These are phyloP conservation scores for Candida boleticola DNA, from an alignment of 805 yeast species.

Conservation along the genomic window DNA sequence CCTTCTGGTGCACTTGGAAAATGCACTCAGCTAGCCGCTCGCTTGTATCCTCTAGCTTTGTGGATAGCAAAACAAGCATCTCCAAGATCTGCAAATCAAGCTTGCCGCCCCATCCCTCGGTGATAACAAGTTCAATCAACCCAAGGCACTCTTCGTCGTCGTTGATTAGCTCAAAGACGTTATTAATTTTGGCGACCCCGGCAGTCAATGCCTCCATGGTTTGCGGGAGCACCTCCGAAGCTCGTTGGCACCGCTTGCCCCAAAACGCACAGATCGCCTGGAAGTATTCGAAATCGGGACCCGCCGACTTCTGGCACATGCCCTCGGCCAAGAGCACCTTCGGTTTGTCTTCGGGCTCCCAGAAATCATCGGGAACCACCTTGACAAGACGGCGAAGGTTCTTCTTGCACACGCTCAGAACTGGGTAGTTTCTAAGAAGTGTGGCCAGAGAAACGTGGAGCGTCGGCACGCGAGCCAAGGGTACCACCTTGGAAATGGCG, in stretches of 20 bases:
- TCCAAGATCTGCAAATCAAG: slow-evolving; percentile 8
- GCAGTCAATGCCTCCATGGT: background rate
- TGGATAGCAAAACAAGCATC: slow-evolving; percentile 11
- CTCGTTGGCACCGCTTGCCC: background rate
- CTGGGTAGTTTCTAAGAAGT: background rate
- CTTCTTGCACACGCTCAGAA: background rate
- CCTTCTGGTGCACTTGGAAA: background rate
- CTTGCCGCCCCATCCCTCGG: background rate
- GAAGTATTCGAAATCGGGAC: background rate
- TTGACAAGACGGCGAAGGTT: background rate
- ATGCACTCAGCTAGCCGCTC: background rate
- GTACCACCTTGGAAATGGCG: background rate
- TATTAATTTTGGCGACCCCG: slow-evolving; percentile 4
- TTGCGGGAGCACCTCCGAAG: background rate
- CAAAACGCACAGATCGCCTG: background rate
- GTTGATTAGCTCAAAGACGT: slow-evolving; percentile 1
- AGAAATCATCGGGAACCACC: background rate
- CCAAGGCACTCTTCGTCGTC: background rate
- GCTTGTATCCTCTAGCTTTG: slow-evolving; percentile 5
- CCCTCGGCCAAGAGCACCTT: background rate
- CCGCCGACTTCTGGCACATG: background rate
- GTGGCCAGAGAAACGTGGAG: background rate
- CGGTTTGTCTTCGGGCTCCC: background rate
- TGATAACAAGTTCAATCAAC: background rate
- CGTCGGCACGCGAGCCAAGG: background rate